A percentile compares a stretch with the other conserved stretches of the same genome.
Evolutionary conservation across 345 rosid genomes (phyloP).

Genomic region (Corymbia maculata): DNA sequence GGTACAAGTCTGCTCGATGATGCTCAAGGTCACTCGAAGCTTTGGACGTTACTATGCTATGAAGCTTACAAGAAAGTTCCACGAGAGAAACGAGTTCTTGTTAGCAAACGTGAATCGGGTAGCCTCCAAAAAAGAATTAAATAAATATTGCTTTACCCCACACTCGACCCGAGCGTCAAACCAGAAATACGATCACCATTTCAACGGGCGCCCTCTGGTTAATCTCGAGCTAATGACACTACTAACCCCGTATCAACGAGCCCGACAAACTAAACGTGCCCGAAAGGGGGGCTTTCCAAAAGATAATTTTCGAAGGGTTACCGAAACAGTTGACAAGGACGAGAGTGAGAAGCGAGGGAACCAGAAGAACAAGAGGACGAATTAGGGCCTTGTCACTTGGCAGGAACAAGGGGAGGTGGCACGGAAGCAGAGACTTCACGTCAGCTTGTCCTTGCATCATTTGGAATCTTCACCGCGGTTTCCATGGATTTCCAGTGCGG

Average conservation of each 20-base stretch:
- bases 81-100: neutral
- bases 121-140: neutral
- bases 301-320: neutral
- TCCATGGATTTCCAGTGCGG: neutral
- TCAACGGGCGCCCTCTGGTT: neutral
- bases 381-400: neutral
- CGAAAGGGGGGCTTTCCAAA: neutral
- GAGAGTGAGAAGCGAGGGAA: neutral
- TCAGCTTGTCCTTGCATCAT: neutral
- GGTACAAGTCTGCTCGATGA: neutral
- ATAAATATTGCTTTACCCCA: neutral
- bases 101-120: neutral
- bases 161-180: neutral
- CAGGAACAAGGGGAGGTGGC: neutral
- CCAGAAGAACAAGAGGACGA: neutral
- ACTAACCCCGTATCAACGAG: neutral
- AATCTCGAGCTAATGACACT: neutral
- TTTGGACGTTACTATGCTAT: neutral
- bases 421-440: neutral
- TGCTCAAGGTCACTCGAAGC: neutral
- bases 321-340: neutral
- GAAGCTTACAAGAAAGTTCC: neutral
- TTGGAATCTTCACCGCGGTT: conserved; percentile 1
- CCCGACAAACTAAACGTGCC: neutral
- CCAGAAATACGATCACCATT: neutral